Percentiles rank a stretch among this genome's conserved stretches.
Evolutionary conservation across 176 grass and related monocot species (phyloP).

Genomic region (Puya raimondii): DNA sequence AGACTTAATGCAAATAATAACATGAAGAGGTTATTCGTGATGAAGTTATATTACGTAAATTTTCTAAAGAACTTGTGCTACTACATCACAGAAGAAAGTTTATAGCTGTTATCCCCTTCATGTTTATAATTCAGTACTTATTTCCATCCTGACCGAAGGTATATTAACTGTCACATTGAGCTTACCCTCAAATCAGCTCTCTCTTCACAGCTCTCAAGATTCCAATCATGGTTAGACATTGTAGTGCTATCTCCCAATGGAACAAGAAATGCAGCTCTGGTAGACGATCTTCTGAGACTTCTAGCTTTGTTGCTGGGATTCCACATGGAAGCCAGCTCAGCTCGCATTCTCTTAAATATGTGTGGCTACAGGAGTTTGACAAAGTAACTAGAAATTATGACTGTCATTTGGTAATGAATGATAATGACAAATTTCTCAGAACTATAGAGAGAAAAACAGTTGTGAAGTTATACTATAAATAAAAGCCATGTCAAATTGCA

Average conservation of each 20-base stretch:
- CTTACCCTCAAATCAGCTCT: constrained; percentile 58
- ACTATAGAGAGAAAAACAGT: too few relatives aligned
- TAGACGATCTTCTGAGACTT: constrained; percentile 61
- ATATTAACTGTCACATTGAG: neutral
- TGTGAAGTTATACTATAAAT: too few relatives aligned
- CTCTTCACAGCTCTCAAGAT: constrained; percentile 41
- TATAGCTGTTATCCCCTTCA: too few relatives aligned
- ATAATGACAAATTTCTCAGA: constrained; percentile 5
- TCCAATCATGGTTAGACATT: constrained; percentile 37
- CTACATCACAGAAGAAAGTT: too few relatives aligned
- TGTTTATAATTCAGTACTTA: too few relatives aligned
- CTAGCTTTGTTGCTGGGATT: constrained; percentile 49
- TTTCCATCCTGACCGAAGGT: neutral
- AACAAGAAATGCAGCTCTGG: constrained; percentile 44
- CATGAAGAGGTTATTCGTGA: neutral
- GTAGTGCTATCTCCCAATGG: constrained; percentile 32
- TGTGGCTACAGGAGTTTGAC: constrained; percentile 50
- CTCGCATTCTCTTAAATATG: constrained; percentile 60
- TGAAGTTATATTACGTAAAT: neutral
- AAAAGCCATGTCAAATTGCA: too few relatives aligned
- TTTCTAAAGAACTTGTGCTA: too few relatives aligned
- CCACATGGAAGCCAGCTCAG: constrained; percentile 95
- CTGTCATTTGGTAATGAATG: neutral
- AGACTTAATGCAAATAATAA: neutral
- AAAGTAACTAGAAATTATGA: constrained; percentile 5